Base-by-base conservation (phyloP, 108 stramenopile genomes). In the Pseudonitzschia multistriata region DNA sequence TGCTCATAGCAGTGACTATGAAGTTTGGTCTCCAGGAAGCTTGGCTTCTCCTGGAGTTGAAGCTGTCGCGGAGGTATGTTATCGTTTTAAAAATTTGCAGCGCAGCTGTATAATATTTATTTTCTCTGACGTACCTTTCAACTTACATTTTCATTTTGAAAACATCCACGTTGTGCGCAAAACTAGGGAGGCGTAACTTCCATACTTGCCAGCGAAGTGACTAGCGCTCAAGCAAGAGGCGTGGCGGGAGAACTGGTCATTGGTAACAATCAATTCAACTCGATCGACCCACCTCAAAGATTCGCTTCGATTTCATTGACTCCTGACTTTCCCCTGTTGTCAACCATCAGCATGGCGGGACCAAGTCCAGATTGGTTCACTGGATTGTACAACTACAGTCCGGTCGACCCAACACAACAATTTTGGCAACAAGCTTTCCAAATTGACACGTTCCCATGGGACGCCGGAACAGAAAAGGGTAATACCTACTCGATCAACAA, bases 331-430 rank as follows among this genome's bases (percentile, higher is more conserved):
- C 57, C 57, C 34, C n/a, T n/a, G 6, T 15, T 74, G n/a, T 66
- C 73, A 7, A 45, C 65, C 0, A 74, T 74, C n/a, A 49, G 54
- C n/a, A 74, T 66, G 65, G 40, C 56, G 31, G 65, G 52, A 1
- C 73, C 73, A 8, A 66, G 63, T 28, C 73, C 73, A 5, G 73
- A 74, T 55, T 74, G 73, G 73, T 66, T 74, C 55, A 42, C 73
- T 7, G 73, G 73, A 19, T 57, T 74, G 29, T 49, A 74, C 29
- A 52, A 66, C 36, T 56, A 59, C 28, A 14, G 25, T n/a, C 49
- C 50, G 2, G 8, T 45, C 17, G 42, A 45, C 42, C 15, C n/a
- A n/a, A n/a, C 42, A 17, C 5, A 10, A 17, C 42, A 45, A 45
- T 45, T 45, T 17, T 45, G 71, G 71, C 53, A 52, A 15, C 15